Evolutionary conservation across 2,329 filamentous ascomycete genomes (phyloP), one percentile per base, ranked within the genome.

Genomic region (Paracoccidioides brasiliensis): DNA sequence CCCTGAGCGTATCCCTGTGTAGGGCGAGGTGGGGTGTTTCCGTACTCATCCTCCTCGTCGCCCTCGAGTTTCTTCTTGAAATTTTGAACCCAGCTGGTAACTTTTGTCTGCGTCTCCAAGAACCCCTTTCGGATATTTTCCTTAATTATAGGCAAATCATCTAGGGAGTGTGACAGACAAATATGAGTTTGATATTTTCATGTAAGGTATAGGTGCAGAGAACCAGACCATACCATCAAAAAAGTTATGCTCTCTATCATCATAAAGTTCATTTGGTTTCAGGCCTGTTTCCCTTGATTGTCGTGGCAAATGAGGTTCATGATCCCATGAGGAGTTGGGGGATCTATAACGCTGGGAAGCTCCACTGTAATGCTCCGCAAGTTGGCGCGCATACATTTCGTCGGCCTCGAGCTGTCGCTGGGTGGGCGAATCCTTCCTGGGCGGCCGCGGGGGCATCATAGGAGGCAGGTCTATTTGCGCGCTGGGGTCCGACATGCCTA

Each of bases 61-160:
- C 93, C 91, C 65, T 97, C 90, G 38, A 98, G 81, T 70, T 85
- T 88, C 80, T 97, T 97, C 75, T 88, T 93, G 68, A 98, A 77
- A 60, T 83, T 90, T 52, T 81, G 86, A 64, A 98, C 89, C 90
- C 91, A 97, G 52, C 82, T 81, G 73, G 95, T 97, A 64, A 98
- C 87, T 67, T 88, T 94, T 55, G 81, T 84, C 73, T 97, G 93
- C 1, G 93, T 97, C 67, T 98, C 90, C 55, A 90, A 66, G 72
- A 98, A 98, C 3, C 93, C 93, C 73, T 97, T 94, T 67, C 85
- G 86, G 63, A 98, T 80, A 66, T 94, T 96, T 68, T 95, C 89
- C 62, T 84, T 85, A 67, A 98, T 96, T 52, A 91, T 83, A 1
- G 93, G 91, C 12, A 98, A 80, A 63, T 98, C 93, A 64, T 98